phyloP scores from a whole-genome alignment of 1,284 basidiomycete species.

The Ustilago curta region DNA sequence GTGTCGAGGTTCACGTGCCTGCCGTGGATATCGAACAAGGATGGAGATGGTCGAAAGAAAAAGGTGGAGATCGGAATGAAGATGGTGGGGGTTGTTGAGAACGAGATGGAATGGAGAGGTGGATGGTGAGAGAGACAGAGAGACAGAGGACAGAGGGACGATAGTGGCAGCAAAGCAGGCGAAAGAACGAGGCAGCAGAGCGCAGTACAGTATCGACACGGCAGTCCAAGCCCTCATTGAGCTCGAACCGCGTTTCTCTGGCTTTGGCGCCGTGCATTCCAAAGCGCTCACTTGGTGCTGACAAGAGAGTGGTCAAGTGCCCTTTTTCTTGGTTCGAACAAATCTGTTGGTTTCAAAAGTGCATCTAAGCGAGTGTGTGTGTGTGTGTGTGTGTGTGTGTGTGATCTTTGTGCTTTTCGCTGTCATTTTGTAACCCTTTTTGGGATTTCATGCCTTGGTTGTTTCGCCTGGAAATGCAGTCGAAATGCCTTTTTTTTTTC shows the following conservation, averaged over 20 bases:
- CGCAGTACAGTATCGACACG: not conserved
- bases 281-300: not conserved
- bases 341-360: constrained; percentile 5
- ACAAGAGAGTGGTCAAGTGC: not conserved
- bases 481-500: not conserved
- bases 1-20: constrained; percentile 20
- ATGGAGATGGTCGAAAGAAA: too few relatives aligned
- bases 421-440: constrained; percentile 2
- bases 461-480: not conserved
- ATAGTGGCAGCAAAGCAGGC: not conserved
- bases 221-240: too few relatives aligned
- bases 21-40: constrained; percentile 29
- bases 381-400: too few relatives aligned
- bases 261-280: constrained; percentile 5
- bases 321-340: not conserved
- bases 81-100: too few relatives aligned
- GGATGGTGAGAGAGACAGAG: constrained; percentile 19
- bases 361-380: too few relatives aligned
- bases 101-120: not conserved
- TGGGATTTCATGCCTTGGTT: not conserved
- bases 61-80: constrained; percentile 1
- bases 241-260: not conserved
- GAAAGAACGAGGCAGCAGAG: not conserved
- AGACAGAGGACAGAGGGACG: not conserved
- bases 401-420: not conserved